phyloP scores from a whole-genome alignment of 768 basidiomycete species.

The Suillus placidus region DNA sequence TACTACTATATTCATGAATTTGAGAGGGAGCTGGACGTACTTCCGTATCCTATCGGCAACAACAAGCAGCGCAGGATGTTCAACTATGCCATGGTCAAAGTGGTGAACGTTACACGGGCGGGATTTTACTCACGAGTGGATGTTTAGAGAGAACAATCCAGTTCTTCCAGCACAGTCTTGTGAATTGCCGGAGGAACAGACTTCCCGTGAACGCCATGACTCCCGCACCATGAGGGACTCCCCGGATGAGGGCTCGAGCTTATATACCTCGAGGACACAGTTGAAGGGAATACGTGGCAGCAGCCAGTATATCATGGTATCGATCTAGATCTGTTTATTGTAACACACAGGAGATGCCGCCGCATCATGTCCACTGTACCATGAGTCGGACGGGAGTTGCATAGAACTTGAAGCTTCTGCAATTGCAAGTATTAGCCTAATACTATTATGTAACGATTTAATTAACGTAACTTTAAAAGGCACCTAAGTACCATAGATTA shows the following conservation, averaged over 20 bases:
- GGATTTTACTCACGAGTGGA: constrained; percentile 51
- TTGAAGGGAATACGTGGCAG: neutral
- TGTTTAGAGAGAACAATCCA: constrained; percentile 73
- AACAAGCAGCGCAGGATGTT: constrained; percentile 65
- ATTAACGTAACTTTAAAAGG: too few relatives aligned
- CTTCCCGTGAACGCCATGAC: constrained; percentile 9
- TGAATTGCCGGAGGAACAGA: constrained; percentile 64
- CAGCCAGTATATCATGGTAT: neutral
- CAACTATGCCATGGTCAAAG: constrained; percentile 39
- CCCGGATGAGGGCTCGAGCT: neutral
- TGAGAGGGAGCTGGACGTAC: constrained; percentile 14
- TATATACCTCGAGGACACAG: neutral
- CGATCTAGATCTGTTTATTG: neutral
- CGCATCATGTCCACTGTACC: neutral
- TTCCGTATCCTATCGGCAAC: constrained; percentile 63
- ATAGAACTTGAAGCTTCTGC: too few relatives aligned
- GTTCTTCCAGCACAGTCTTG: constrained; percentile 68
- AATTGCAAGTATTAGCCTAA: too few relatives aligned
- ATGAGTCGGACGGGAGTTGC: too few relatives aligned
- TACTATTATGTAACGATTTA: too few relatives aligned
- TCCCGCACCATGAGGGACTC: neutral
- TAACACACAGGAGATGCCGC: neutral
- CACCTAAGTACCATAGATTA: too few relatives aligned
- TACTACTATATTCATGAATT: neutral
- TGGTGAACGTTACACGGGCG: neutral